Evolutionary conservation across 345 rosid genomes (phyloP).

Genomic region (Draba incana): DNA sequence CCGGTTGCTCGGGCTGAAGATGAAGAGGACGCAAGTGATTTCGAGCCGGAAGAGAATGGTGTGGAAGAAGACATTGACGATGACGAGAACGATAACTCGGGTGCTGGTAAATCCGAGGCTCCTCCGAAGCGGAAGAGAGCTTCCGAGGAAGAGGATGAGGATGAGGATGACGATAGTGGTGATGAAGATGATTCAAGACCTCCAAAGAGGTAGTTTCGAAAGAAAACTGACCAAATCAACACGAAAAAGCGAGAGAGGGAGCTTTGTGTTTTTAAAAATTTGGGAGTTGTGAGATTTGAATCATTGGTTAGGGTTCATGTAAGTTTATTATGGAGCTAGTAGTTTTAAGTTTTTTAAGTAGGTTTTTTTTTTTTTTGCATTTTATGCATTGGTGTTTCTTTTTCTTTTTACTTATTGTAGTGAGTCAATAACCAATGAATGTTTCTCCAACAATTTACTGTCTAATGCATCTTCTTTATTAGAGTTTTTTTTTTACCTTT

Average conservation of each 20-base stretch:
- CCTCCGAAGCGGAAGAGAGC: conserved; percentile 74
- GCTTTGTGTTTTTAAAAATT: conserved; percentile 6
- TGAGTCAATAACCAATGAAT: conserved; percentile 40
- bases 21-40: conserved; percentile 90
- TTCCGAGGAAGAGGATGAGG: conserved; percentile 52
- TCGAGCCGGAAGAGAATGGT: conserved; percentile 80
- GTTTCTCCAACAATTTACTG: conserved; percentile 31
- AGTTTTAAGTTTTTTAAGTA: conserved; percentile 34
- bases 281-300: conserved; percentile 38
- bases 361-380: neutral
- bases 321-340: conserved; percentile 38
- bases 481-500: neutral
- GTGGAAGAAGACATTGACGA: conserved; percentile 63
- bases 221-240: conserved; percentile 13
- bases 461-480: conserved; percentile 24
- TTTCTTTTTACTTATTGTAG: neutral
- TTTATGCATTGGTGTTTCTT: conserved; percentile 30
- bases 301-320: conserved; percentile 43
- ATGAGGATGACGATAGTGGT: conserved; percentile 53
- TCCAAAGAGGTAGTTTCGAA: conserved; percentile 68
- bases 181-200: conserved; percentile 88
- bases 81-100: conserved; percentile 56
- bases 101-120: conserved; percentile 63
- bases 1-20: conserved; percentile 85
- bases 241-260: conserved; percentile 1